Conservation (phyloP, 345 rosid genomes). For the Citrus sp. region DNA sequence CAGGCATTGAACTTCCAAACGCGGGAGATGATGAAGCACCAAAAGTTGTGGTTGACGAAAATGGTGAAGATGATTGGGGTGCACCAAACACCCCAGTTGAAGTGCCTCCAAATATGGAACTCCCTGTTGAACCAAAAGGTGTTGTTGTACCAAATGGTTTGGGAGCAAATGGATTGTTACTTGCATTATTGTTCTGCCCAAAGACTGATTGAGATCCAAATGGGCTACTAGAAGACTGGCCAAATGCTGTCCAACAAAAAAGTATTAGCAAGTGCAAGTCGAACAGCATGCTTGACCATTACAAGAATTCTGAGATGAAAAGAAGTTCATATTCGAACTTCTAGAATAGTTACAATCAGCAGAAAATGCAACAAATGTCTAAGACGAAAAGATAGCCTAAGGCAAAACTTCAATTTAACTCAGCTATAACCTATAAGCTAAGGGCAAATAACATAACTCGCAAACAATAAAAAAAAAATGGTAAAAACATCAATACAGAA, state of each 20-base stretch:
- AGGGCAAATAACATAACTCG: background rate
- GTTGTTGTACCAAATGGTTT: constrained; percentile 64
- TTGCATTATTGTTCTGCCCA: constrained; percentile 62
- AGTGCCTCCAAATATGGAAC: constrained; percentile 79
- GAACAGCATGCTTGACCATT: background rate
- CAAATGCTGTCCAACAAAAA: constrained; percentile 54
- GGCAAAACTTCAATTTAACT: background rate
- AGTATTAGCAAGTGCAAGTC: background rate
- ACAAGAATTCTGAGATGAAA: background rate
- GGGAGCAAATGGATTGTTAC: constrained; percentile 65
- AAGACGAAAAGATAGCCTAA: background rate
- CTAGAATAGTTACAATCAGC: background rate
- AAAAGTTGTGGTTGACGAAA: constrained; percentile 61
- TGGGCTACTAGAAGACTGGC: constrained; percentile 66
- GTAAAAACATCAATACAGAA: background rate
- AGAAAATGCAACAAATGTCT: background rate
- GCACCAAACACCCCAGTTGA: constrained; percentile 88
- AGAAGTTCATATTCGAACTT: background rate
- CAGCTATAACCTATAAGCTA: background rate
- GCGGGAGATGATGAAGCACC: constrained; percentile 75
- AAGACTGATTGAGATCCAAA: constrained; percentile 71
- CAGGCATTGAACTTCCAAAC: constrained; percentile 58
- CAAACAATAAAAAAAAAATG: background rate
- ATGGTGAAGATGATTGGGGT: constrained; percentile 62
- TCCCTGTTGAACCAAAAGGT: constrained; percentile 74